Base-by-base conservation (phyloP, 2,329 filamentous ascomycete species). In the Botrytis deweyae region DNA sequence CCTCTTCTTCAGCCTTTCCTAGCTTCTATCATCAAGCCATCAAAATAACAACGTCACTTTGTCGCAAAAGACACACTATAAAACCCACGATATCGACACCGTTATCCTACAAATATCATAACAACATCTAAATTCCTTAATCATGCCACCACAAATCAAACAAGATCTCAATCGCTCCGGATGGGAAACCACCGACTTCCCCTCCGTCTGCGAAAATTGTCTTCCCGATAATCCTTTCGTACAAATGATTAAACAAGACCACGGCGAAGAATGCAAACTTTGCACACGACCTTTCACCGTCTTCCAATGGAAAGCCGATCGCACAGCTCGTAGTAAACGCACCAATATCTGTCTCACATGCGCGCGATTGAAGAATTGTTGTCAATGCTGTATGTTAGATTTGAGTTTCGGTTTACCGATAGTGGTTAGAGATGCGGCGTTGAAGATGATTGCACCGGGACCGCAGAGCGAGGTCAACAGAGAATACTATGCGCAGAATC, bases 331-430 rank as follows among this genome's bases (percentile, higher is more conserved):
- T 76, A 95, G 95, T 83, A 97, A 97, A 84, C 91, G 93, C 78
- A 98, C 95, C 72, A 97, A 93, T 80, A 97, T 98, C 80, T 99
- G 96, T 83, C 87, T 99, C 38, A 99, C 96, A 59, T 99, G 96
- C 86, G 95, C 96, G 36, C 92, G 96, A 63, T 88, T 98, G 78
- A 99, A 99, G 85, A 99, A 99, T 85, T 98, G 96, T 86, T 99
- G 96, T 81, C 96, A 99, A 85, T 95, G 92, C 84, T 99, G 96
- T 86, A 98, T 98, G 94, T 91, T 99, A 71, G 96, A 99, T 87
- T 85, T 99, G 75, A 95, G 93, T 20, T 99, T 98, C 81, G 97
- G 96, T 38, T 87, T 99, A 42, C 96, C 96, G 18, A 97, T 99
- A 80, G 93, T 95, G 22, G 93, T 99, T 74, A 91, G 96, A 81